These are phyloP conservation scores for Fraxinus greggii DNA, from an alignment of 305 asterid species.

Conservation along the genomic window DNA sequence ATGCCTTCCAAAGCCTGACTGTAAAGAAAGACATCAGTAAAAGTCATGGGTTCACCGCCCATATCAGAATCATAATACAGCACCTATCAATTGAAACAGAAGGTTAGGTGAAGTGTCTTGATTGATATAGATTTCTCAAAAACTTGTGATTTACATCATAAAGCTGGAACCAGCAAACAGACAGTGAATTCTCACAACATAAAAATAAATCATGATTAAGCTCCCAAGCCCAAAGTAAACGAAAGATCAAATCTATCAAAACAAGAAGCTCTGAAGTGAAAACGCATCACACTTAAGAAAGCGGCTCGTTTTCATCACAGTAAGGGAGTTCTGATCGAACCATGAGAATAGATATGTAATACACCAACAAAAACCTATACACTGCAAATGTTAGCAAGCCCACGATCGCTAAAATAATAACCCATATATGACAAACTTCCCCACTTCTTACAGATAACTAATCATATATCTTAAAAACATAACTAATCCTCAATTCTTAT, in stretches of 20 bases:
- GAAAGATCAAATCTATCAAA: not conserved
- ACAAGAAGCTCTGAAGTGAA: not conserved
- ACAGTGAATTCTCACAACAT: not conserved
- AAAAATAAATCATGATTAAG: not conserved
- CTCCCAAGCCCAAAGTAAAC: not conserved
- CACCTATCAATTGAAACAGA: conserved; percentile 49
- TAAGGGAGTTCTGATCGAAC: not conserved
- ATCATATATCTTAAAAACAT: not conserved
- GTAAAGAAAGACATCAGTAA: conserved; percentile 81
- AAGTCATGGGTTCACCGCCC: conserved; percentile 80
- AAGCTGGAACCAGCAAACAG: conserved; percentile 13
- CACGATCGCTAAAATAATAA: not conserved
- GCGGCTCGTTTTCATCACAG: not conserved
- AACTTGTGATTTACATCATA: not conserved
- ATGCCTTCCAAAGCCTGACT: conserved; percentile 99
- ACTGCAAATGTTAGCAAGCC: not conserved
- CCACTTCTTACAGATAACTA: not conserved
- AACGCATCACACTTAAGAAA: not conserved
- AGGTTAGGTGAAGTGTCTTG: conserved; percentile 14
- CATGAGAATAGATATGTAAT: not conserved
- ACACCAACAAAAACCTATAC: not conserved
- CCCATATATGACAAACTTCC: not conserved
- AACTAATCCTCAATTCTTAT: not conserved
- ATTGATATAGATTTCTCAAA: not conserved
- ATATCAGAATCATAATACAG: conserved; percentile 76